Evolutionary conservation across 2,329 filamentous ascomycete species (phyloP).

Genomic region (Botrytis sinoallii): DNA sequence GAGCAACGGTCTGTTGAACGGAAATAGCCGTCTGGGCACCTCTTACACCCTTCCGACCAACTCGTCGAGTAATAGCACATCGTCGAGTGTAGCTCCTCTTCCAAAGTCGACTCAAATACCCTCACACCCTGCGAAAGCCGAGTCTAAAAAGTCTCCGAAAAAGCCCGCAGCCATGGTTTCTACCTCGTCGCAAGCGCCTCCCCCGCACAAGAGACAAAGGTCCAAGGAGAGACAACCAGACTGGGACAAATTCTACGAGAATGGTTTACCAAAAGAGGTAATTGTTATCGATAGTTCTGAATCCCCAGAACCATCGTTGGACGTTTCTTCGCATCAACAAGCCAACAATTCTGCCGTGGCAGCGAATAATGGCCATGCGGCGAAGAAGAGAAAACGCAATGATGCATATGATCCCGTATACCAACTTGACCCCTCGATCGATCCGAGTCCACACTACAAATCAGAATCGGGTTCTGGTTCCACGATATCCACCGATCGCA

Average conservation of each 20-base stretch:
- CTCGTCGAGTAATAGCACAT: conserved; percentile 35
- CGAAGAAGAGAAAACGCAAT: conserved; percentile 63
- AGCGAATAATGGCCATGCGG: conserved; percentile 60
- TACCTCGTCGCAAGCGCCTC: conserved; percentile 32
- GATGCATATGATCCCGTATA: conserved; percentile 68
- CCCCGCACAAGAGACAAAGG: conserved; percentile 41
- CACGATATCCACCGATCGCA: conserved; percentile 78
- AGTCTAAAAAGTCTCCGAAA: conserved; percentile 27
- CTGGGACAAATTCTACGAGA: conserved; percentile 79
- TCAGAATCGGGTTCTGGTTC: conserved; percentile 60
- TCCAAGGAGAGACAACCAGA: conserved; percentile 58
- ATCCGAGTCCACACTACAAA: conserved; percentile 67
- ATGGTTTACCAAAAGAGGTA: conserved; percentile 78
- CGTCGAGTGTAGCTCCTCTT: conserved; percentile 30
- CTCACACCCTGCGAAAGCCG: conserved; percentile 18
- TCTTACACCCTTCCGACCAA: conserved; percentile 35
- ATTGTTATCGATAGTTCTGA: conserved; percentile 77
- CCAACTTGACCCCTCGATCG: conserved; percentile 66
- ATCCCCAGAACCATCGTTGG: conserved; percentile 41
- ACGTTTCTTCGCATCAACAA: conserved; percentile 42
- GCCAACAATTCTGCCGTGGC: conserved; percentile 32
- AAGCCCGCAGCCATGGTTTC: conserved; percentile 40
- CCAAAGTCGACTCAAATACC: conserved; percentile 28
- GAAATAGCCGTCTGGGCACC: conserved; percentile 35
- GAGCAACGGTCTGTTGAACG: conserved; percentile 41